These are phyloP conservation scores for Canna indica DNA, from an alignment of 176 grass and related monocot genomes.

Conservation along the genomic window DNA sequence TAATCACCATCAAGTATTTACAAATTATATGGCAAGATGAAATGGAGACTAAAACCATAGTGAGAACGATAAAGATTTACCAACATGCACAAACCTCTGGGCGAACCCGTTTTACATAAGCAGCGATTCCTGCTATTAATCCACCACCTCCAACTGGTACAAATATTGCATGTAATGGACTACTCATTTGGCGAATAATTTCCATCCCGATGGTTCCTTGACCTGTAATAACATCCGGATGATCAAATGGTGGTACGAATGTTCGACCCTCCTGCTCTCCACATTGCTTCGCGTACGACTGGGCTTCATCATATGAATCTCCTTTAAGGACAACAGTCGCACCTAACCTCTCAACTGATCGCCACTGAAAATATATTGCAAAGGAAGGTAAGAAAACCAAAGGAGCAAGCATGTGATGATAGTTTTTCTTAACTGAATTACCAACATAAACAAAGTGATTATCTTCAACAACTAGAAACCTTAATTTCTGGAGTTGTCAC, in stretches of 20 bases:
- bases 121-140: constrained; percentile 93
- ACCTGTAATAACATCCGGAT: constrained; percentile 76
- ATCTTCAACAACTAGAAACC: constrained; percentile 28
- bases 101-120: constrained; percentile 91
- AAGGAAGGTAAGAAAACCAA: constrained; percentile 1
- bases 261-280: constrained; percentile 73
- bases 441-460: background rate
- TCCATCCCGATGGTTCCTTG: constrained; percentile 98
- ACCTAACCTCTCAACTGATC: constrained; percentile 75
- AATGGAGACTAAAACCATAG: background rate
- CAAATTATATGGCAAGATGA: background rate
- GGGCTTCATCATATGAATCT: constrained; percentile 93
- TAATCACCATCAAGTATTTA: background rate
- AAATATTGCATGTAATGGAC: constrained; percentile 92
- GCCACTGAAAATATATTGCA: constrained; percentile 53
- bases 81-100: constrained; percentile 57
- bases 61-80: background rate
- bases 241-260: constrained; percentile 98
- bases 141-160: constrained; percentile 97
- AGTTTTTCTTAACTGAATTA: background rate
- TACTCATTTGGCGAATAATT: constrained; percentile 75
- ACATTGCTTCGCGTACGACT: constrained; percentile 69
- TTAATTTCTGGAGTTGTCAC: constrained; percentile 99
- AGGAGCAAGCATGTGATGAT: background rate
- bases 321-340: constrained; percentile 82